A percentile compares a stretch with the other conserved stretches of the same genome.
These are phyloP conservation scores for Entelexis paramagnoliae DNA, from an alignment of 1,139 yeast species.

Conservation along the genomic window DNA sequence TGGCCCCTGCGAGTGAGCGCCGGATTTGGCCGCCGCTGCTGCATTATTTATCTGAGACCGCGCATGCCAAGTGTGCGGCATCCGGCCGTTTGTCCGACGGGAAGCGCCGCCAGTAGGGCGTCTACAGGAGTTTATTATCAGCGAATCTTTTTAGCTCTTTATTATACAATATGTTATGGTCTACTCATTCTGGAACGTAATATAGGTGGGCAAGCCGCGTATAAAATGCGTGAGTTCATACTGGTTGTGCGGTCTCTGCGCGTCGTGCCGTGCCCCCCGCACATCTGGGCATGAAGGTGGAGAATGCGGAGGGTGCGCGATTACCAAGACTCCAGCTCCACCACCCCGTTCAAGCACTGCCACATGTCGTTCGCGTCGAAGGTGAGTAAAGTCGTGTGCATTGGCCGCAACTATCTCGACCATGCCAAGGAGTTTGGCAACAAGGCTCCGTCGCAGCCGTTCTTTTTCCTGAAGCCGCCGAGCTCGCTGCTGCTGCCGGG, in stretches of 20 bases:
- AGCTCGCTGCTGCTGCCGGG: constrained; percentile 41
- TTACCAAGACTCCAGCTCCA: background rate
- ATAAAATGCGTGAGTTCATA: too few species aligned
- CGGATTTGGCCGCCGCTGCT: too few species aligned
- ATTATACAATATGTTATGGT: background rate
- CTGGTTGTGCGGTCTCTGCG: too few species aligned
- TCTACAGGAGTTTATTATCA: background rate
- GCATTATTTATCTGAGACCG: too few species aligned
- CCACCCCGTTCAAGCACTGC: background rate
- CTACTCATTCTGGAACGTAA: too few species aligned
- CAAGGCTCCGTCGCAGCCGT: constrained; percentile 62
- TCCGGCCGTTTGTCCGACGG: too few species aligned
- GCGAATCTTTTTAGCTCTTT: background rate
- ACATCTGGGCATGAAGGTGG: too few species aligned
- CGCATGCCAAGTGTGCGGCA: too few species aligned
- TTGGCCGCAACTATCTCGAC: constrained; percentile 93
- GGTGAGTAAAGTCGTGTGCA: constrained; percentile 79
- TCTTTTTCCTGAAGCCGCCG: constrained; percentile 79
- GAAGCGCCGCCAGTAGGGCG: too few species aligned
- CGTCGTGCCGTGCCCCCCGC: too few species aligned
- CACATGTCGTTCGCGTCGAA: constrained; percentile 13
- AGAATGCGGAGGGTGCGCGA: background rate
- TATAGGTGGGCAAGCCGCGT: too few species aligned
- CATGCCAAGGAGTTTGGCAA: constrained; percentile 86
- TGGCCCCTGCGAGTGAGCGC: too few species aligned